phyloP scores from a whole-genome alignment of 345 rosid genomes.

The Arabis alpina region DNA sequence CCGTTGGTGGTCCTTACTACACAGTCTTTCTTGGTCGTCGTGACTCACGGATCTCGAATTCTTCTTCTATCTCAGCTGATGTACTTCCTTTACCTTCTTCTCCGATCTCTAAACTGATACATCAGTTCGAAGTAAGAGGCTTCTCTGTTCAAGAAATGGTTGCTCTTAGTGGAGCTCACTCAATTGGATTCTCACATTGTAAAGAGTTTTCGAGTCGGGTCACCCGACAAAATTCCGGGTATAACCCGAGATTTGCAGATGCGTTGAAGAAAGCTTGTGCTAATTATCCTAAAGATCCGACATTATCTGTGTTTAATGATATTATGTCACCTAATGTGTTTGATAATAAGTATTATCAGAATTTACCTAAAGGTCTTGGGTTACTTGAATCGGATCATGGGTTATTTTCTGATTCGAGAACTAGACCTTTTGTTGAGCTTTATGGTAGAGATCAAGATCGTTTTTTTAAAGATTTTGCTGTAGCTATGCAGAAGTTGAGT shows the following conservation, averaged over 20 bases:
- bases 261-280: conserved; percentile 72
- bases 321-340: conserved; percentile 88
- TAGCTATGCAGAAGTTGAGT: conserved; percentile 86
- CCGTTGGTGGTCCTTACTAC: conserved; percentile 81
- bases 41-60: conserved; percentile 59
- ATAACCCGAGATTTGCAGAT: conserved; percentile 72
- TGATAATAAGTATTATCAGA: conserved; percentile 82
- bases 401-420: conserved; percentile 55
- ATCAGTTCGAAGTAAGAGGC: conserved; percentile 59
- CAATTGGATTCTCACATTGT: conserved; percentile 93
- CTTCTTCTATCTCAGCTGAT: conserved; percentile 48
- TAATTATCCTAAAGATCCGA: conserved; percentile 61
- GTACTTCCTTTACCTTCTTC: conserved; percentile 70
- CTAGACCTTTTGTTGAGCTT: conserved; percentile 66
- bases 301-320: conserved; percentile 85
- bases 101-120: conserved; percentile 55
- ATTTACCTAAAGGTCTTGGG: conserved; percentile 80
- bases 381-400: conserved; percentile 80
- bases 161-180: conserved; percentile 88
- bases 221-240: conserved; percentile 50
- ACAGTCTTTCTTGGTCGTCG: conserved; percentile 72
- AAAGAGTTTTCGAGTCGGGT: conserved; percentile 62
- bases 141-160: conserved; percentile 84
- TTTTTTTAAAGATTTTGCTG: conserved; percentile 72
- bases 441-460: conserved; percentile 66